Base-by-base conservation (phyloP, 2,329 filamentous ascomycete genomes). In the Cercospora nicotianae region DNA sequence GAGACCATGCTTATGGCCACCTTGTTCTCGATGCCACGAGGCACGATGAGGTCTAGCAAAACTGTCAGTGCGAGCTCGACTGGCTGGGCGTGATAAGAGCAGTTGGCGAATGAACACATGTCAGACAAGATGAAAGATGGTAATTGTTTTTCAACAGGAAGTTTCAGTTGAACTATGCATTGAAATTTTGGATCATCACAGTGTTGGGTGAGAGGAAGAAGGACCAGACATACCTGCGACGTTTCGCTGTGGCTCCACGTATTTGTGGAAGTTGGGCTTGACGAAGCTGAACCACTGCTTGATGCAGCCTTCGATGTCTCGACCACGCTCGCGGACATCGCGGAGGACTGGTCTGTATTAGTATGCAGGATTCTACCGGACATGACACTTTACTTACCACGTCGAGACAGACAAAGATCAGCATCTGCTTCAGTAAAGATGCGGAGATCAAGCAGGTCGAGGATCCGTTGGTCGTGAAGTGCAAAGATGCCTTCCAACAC, bases 251-350 rank as follows among this genome's bases (percentile, higher is more conserved):
- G 95, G 95, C 70, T 96, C 91, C 66, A 99, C 95, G 77, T 88
- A 98, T 85, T 91, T 92, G 79, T 94, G 91, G 75, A 96, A 98
- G 76, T 98, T 98, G 3, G 95, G 95, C 80, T 99, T 99, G 53
- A 99, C 95, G 77, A 91, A 99, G 10, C 83, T 83, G 78, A 98
- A 97, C 95, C 95, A 99, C 79, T 99, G 95, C 80, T 98, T 98
- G 79, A 99, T 94, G 76, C 94, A 94, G 48, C 95, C 95, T 77
- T 97, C 91, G 66, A 98, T 91, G 76, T 97, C 94, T 77, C 95
- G 87, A 3, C 92, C 94, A 75, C 95, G 89, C 75, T 97, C 92
- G 74, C 88, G 88, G 23, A 98, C 92, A 80, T 99, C 95, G 76
- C 95, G 91, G 42, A 93, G 83, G 72, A 96, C 91, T 93, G 57